Conservation (phyloP, 306 rosid species). For the Quercus parvula region DNA sequence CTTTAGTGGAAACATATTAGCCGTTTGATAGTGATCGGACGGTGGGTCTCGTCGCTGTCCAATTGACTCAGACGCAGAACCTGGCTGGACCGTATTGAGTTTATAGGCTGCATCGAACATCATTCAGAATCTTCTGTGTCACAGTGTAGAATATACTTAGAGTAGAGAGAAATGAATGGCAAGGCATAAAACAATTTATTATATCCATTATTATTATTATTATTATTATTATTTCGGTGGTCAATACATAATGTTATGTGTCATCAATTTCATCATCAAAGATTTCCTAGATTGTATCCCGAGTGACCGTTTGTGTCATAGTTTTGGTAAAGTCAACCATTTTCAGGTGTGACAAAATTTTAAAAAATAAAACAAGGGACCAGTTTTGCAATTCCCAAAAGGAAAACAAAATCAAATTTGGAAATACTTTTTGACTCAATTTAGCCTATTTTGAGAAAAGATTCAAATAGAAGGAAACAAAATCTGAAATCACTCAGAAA, state of each 20-base stretch:
- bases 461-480: no score
- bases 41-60: not conserved
- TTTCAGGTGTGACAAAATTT: not conserved
- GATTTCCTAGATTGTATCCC: not conserved
- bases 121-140: no score
- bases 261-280: no score
- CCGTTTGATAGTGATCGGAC: not conserved
- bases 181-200: no score
- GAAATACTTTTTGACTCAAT: not conserved
- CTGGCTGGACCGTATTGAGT: not conserved
- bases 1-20: slow-evolving; percentile 1
- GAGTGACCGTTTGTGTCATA: not conserved
- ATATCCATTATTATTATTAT: no score
- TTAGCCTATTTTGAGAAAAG: no score
- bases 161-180: no score
- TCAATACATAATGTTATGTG: no score
- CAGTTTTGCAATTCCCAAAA: not conserved
- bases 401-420: not conserved
- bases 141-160: no score
- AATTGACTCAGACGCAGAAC: not conserved
- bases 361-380: not conserved
- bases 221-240: no score
- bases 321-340: not conserved
- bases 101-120: no score
- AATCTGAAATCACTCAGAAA: no score